Evolutionary conservation across 768 basidiomycete genomes (phyloP).

Genomic region (Aureoboletus auriporus): DNA sequence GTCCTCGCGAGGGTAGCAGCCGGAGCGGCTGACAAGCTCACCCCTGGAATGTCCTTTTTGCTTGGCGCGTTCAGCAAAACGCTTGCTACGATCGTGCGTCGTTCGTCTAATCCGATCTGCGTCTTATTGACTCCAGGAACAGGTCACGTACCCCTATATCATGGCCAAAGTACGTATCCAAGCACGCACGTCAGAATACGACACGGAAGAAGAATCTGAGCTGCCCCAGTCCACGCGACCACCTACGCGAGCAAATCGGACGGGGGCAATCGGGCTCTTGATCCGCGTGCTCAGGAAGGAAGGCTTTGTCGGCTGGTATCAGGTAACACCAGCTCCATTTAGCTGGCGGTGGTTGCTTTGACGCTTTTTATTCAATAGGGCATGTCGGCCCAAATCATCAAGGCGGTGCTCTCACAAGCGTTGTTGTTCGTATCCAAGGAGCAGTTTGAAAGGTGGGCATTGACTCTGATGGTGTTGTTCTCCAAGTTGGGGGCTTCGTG

Average conservation of each 20-base stretch:
- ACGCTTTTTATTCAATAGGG: slow-evolving; percentile 47
- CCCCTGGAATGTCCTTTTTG: slow-evolving; percentile 74
- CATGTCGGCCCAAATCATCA: slow-evolving; percentile 93
- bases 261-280: slow-evolving; percentile 78
- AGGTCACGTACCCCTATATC: slow-evolving; percentile 95
- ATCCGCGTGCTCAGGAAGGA: slow-evolving; percentile 65
- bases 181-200: slow-evolving; percentile 62
- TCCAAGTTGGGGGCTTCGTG: slow-evolving; percentile 28
- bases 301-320: slow-evolving; percentile 93
- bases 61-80: slow-evolving; percentile 95
- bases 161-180: slow-evolving; percentile 97
- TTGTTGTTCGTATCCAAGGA: slow-evolving; percentile 97
- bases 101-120: no score
- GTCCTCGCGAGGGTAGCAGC: slow-evolving; percentile 50
- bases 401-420: slow-evolving; percentile 94
- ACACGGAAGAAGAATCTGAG: slow-evolving; percentile 30
- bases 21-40: slow-evolving; percentile 53
- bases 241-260: slow-evolving; percentile 39
- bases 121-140: neutral
- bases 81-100: slow-evolving; percentile 84
- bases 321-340: slow-evolving; percentile 46
- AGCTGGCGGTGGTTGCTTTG: neutral
- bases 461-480: slow-evolving; percentile 60
- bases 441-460: slow-evolving; percentile 88
- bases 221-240: neutral